Percentiles rank a stretch among this genome's conserved stretches.
Evolutionary conservation across 805 yeast species (phyloP).

Genomic region (Yamadazyma tumulicola): DNA sequence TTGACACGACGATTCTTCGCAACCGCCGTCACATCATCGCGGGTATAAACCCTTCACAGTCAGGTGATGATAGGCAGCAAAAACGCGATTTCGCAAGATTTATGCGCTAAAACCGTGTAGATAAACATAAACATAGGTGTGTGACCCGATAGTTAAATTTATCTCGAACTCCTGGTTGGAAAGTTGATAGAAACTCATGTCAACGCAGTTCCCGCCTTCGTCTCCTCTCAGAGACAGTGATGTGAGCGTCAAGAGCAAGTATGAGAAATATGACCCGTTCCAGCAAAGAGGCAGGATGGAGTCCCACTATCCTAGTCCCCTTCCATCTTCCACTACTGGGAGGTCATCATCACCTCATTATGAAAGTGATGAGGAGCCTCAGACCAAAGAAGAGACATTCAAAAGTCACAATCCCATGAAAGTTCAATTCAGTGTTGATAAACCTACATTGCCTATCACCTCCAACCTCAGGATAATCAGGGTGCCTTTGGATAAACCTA

Average conservation of each 20-base stretch:
- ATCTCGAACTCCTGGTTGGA: too few species aligned
- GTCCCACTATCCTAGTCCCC: conserved; percentile 57
- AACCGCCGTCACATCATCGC: neutral
- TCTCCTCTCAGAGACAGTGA: conserved; percentile 40
- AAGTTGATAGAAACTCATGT: conserved; percentile 1
- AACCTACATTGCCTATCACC: conserved; percentile 11
- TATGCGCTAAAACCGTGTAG: conserved; percentile 8
- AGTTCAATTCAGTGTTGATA: conserved; percentile 12
- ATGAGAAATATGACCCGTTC: conserved; percentile 1
- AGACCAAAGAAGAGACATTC: neutral
- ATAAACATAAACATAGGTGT: conserved; percentile 3
- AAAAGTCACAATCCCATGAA: conserved; percentile 7
- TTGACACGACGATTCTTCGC: neutral
- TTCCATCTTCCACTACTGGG: conserved; percentile 53
- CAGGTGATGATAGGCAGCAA: neutral
- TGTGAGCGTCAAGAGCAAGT: conserved; percentile 2
- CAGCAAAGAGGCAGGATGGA: neutral
- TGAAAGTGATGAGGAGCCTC: neutral
- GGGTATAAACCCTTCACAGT: neutral
- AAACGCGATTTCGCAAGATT: conserved; percentile 3
- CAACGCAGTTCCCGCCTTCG: conserved; percentile 48
- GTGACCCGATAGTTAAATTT: conserved; percentile 2
- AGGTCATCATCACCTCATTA: conserved; percentile 38
- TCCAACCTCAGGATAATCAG: conserved; percentile 31
- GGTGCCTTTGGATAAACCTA: conserved; percentile 35